Evolutionary conservation across 352 stramenopile genomes (phyloP).

Genomic region (Phytophthora lateralis): DNA sequence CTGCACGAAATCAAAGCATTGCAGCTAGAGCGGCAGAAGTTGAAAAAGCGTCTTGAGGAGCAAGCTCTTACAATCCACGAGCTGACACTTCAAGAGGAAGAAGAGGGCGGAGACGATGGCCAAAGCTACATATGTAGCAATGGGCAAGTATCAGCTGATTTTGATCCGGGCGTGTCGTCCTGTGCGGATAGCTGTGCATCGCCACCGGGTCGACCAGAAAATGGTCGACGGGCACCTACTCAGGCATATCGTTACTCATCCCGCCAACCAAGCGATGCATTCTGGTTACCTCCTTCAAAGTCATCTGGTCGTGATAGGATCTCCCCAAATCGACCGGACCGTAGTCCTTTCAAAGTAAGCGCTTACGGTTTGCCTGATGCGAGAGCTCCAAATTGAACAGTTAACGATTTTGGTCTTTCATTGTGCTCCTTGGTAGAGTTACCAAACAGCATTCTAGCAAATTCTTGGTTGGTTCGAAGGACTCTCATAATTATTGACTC

Average conservation of each 20-base stretch:
- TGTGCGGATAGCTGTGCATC: conserved; percentile 26
- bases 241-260: conserved; percentile 9
- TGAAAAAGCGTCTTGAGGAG: conserved; percentile 55
- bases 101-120: conserved; percentile 30
- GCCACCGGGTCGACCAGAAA: conserved; percentile 8
- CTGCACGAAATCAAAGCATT: conserved; percentile 47
- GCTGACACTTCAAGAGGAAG: conserved; percentile 76
- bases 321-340: conserved; percentile 7
- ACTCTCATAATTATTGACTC: too few relatives aligned
- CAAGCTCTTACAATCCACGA: conserved; percentile 81
- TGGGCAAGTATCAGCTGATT: conserved; percentile 8
- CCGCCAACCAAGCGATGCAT: conserved; percentile 10
- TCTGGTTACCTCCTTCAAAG: conserved; percentile 24
- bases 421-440: background rate
- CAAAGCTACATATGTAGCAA: conserved; percentile 25
- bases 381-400: background rate
- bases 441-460: too few relatives aligned
- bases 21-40: conserved; percentile 47
- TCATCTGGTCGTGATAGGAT: conserved; percentile 10
- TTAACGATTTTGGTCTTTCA: background rate
- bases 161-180: conserved; percentile 19
- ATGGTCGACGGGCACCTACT: conserved; percentile 4
- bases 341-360: conserved; percentile 27
- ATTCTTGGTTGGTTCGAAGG: too few relatives aligned
- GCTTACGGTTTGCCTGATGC: background rate